phyloP scores from a whole-genome alignment of 2,329 filamentous ascomycete species.

The Diaporthe amygdali region DNA sequence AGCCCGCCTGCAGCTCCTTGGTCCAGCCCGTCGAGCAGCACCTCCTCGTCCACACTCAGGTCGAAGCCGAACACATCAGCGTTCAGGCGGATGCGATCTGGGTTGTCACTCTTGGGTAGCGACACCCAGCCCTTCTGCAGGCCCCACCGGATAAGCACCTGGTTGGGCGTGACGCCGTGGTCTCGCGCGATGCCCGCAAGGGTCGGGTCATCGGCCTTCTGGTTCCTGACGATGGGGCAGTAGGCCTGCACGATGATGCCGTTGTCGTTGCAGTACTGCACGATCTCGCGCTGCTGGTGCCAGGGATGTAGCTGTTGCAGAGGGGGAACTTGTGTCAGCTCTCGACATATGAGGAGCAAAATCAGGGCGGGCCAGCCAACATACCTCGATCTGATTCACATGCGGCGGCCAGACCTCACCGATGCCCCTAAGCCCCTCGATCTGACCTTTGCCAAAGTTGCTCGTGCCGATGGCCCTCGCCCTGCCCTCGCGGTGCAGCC shows the following conservation, averaged over 20 bases:
- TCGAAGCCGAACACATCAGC: conserved; percentile 67
- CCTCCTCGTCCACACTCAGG: conserved; percentile 60
- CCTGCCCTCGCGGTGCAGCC: conserved; percentile 19
- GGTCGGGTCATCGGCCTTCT: conserved; percentile 53
- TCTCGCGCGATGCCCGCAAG: conserved; percentile 60
- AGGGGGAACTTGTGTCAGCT: not conserved
- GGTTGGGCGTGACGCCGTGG: conserved; percentile 59
- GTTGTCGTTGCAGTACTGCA: conserved; percentile 72
- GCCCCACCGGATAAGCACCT: conserved; percentile 66
- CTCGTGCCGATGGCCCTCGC: conserved; percentile 17
- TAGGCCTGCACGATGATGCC: conserved; percentile 63
- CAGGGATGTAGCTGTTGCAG: conserved; percentile 70
- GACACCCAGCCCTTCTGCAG: conserved; percentile 62
- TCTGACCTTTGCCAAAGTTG: conserved; percentile 20
- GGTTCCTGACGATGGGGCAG: conserved; percentile 42
- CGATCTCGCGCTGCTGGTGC: conserved; percentile 58
- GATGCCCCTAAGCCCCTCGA: conserved; percentile 8
- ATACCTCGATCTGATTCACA: conserved; percentile 25
- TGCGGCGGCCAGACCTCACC: conserved; percentile 21
- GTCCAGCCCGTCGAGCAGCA: conserved; percentile 14
- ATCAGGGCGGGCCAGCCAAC: not conserved
- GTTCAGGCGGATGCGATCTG: conserved; percentile 65
- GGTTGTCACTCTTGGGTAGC: conserved; percentile 68
- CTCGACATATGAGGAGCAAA: too few species aligned
- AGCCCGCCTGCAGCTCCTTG: not conserved